Evolutionary conservation across 352 stramenopile genomes (phyloP).

Genomic region (Phytophthora meadii): DNA sequence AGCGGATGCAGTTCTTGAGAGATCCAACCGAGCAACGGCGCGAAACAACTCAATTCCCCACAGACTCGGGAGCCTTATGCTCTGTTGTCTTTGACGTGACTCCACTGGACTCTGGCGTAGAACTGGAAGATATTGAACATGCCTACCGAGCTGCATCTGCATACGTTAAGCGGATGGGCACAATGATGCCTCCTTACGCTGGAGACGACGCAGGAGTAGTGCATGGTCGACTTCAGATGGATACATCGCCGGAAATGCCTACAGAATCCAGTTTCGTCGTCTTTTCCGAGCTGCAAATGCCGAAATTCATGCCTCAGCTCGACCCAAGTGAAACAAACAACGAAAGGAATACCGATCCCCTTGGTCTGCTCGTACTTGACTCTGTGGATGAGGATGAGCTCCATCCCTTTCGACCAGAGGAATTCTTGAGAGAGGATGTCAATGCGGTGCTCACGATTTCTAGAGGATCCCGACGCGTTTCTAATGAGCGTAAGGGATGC

Average conservation of each 20-base stretch:
- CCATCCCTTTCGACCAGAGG: constrained; percentile 33
- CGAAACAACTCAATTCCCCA: constrained; percentile 43
- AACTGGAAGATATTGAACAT: constrained; percentile 12
- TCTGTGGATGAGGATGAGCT: constrained; percentile 48
- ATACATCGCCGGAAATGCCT: constrained; percentile 29
- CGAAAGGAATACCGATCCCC: constrained; percentile 7
- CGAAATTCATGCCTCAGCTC: not conserved
- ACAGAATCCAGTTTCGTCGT: constrained; percentile 46
- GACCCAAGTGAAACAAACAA: constrained; percentile 2
- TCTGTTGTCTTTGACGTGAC: constrained; percentile 42
- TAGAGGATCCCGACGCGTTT: constrained; percentile 12
- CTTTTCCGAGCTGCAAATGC: constrained; percentile 36
- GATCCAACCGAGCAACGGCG: constrained; percentile 32
- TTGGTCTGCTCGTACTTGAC: constrained; percentile 36
- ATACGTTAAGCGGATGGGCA: constrained; percentile 21
- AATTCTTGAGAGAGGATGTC: constrained; percentile 37
- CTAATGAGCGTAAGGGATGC: not conserved
- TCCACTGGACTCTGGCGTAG: constrained; percentile 23
- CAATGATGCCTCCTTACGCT: constrained; percentile 21
- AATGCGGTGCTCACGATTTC: constrained; percentile 34
- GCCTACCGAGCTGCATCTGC: constrained; percentile 19
- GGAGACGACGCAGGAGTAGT: constrained; percentile 33
- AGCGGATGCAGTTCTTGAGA: constrained; percentile 54
- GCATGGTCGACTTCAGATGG: constrained; percentile 34
- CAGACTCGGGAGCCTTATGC: constrained; percentile 38